Percentiles rank a stretch among this genome's conserved stretches.
These are phyloP conservation scores for Cicer judaicum DNA, from an alignment of 306 rosid species.

Conservation along the genomic window DNA sequence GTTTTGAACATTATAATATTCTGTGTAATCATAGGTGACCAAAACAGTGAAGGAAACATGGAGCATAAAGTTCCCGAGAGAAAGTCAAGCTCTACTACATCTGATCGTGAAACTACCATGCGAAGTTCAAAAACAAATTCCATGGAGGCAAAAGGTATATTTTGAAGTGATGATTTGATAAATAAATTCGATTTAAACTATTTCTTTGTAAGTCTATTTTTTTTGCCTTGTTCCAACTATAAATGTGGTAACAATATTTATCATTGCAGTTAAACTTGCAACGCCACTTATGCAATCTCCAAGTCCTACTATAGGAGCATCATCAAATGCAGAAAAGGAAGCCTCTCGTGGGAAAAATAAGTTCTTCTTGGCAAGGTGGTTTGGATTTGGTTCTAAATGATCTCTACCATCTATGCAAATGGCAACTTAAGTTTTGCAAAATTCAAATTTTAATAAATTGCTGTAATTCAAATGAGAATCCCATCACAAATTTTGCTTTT, in stretches of 20 bases:
- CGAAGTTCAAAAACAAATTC: constrained; percentile 53
- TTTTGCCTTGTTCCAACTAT: constrained; percentile 18
- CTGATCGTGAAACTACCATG: constrained; percentile 45
- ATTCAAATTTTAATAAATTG: neutral
- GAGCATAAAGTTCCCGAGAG: constrained; percentile 52
- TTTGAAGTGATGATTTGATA: neutral
- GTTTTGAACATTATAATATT: neutral
- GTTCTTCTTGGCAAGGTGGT: constrained; percentile 81
- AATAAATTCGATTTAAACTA: constrained; percentile 1
- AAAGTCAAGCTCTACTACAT: constrained; percentile 54
- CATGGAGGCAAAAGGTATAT: constrained; percentile 44
- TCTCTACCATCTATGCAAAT: neutral
- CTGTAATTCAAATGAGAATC: neutral
- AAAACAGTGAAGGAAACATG: constrained; percentile 42
- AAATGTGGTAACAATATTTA: constrained; percentile 44
- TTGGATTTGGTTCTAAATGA: constrained; percentile 83
- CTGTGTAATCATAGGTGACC: constrained; percentile 47
- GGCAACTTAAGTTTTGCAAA: constrained; percentile 41
- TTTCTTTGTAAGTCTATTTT: neutral
- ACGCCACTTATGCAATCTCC: constrained; percentile 55
- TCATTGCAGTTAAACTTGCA: constrained; percentile 57
- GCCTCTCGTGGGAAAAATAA: constrained; percentile 64
- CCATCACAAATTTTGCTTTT: neutral
- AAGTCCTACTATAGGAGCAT: constrained; percentile 28
- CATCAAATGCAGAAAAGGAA: constrained; percentile 49